Conservation (phyloP, 2,329 filamentous ascomycete genomes). For the Microdochium bolleyi region DNA sequence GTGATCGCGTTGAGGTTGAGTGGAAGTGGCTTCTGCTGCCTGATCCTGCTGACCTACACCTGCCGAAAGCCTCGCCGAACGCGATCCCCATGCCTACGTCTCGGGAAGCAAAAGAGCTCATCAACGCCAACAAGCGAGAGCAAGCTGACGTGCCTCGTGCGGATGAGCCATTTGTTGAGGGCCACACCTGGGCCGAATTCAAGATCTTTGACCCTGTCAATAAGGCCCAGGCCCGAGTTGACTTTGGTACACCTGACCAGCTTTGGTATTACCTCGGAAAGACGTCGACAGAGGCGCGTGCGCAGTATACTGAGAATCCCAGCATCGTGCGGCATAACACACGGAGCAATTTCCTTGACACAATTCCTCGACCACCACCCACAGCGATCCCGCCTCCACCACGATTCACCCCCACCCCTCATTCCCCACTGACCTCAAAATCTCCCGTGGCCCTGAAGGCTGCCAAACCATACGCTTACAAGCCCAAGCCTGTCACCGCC, state of each 20-base stretch:
- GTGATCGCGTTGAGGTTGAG: slow-evolving; percentile 69
- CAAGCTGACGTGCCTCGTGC: slow-evolving; percentile 55
- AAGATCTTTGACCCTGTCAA: slow-evolving; percentile 52
- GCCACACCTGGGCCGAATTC: slow-evolving; percentile 75
- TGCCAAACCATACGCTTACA: slow-evolving; percentile 23
- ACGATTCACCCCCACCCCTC: slow-evolving; percentile 17
- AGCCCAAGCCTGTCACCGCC: slow-evolving; percentile 15
- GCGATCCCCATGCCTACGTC: slow-evolving; percentile 64
- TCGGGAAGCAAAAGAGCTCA: slow-evolving; percentile 53
- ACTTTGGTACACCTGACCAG: slow-evolving; percentile 64
- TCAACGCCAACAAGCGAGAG: slow-evolving; percentile 56
- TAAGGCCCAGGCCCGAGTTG: slow-evolving; percentile 57
- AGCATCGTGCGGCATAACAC: slow-evolving; percentile 50
- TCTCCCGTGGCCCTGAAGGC: slow-evolving; percentile 8
- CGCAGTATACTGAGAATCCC: slow-evolving; percentile 82
- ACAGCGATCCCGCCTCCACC: slow-evolving; percentile 14
- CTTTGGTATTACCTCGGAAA: slow-evolving; percentile 85
- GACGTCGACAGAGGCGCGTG: slow-evolving; percentile 80
- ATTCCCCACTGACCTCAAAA: slow-evolving; percentile 8
- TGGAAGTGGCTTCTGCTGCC: slow-evolving; percentile 79
- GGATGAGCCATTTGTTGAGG: slow-evolving; percentile 59
- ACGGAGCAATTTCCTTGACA: slow-evolving; percentile 66
- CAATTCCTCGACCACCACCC: slow-evolving; percentile 44
- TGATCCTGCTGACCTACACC: slow-evolving; percentile 59
- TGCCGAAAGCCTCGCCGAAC: slow-evolving; percentile 67